Base-by-base conservation (phyloP, 2,329 filamentous ascomycete species). In the Annulohypoxylon truncatum region DNA sequence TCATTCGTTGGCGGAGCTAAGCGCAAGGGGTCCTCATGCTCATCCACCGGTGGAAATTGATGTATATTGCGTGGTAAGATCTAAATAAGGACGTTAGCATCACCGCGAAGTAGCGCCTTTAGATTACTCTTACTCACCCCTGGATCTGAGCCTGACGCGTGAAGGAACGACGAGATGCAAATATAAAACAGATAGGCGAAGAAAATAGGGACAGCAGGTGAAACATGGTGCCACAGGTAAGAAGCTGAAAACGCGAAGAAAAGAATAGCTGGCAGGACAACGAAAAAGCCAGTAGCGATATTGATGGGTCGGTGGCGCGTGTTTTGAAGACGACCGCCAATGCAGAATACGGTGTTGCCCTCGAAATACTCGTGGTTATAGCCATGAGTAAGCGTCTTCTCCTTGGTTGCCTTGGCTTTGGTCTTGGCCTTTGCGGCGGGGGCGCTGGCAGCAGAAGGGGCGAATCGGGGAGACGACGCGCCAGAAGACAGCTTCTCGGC, bases 181-280 rank as follows among this genome's bases (percentile, higher is more conserved):
- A 99, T 84, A 77, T 92, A 94, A 74, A 93, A 93, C n/a, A 97
- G 76, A 77, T 99, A 99, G 56, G 89, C 94, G 81, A 97, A 98
- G 44, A 93, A 79, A 72, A 98, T 88, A 55, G 96, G 96, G 73
- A 98, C 88, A 56, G 93, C 94, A 29, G 94, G 94, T 35, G 93
- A 96, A 69, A 97, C 85, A 73, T 97, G 85, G 72, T 89, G 83
- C 94, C 94, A 97, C 56, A 97, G 78, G 87, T 92, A 97, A 20
- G 92, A 88, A 9, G 92, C 94, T 67, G 92, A 96, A 74, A 90
- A 96, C 18, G 83, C 88, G 79, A 97, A 95, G 83, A 97, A 99
- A 42, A 99, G 85, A 13, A 87, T 85, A 38, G 89, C 87, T 1
- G 96, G 96, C 13, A 97, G 76, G 38, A 96, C 78, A n/a, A 97